Evolutionary conservation across 352 stramenopile species (phyloP).

Genomic region (Peronospora tabacina): DNA sequence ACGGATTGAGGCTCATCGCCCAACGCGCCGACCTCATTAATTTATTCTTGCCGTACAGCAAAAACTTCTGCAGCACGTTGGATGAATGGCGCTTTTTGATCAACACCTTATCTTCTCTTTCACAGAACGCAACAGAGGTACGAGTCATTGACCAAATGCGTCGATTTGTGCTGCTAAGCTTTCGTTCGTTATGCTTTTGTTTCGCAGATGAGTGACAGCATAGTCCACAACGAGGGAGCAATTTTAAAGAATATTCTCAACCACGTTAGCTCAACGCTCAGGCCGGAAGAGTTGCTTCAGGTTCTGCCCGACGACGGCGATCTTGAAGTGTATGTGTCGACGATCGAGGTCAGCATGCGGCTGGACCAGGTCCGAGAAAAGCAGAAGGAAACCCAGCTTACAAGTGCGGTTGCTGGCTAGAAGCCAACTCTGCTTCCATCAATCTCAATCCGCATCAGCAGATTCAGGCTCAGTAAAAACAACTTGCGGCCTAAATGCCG

Average conservation of each 20-base stretch:
- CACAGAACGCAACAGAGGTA: conserved; percentile 35
- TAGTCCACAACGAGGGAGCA: conserved; percentile 25
- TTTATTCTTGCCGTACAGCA: conserved; percentile 70
- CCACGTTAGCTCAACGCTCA: conserved; percentile 63
- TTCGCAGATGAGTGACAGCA: conserved; percentile 4
- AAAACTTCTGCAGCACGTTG: conserved; percentile 56
- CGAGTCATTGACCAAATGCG: neutral
- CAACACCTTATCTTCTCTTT: conserved; percentile 45
- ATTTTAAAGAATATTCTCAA: conserved; percentile 61
- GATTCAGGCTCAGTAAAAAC: conserved; percentile 14
- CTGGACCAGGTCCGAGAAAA: conserved; percentile 38
- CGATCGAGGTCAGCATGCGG: conserved; percentile 54
- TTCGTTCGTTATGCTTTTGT: conserved; percentile 2
- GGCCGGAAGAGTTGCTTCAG: conserved; percentile 63
- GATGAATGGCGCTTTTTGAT: conserved; percentile 74
- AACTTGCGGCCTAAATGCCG: conserved; percentile 23
- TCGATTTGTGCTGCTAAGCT: neutral
- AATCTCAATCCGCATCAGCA: conserved; percentile 18
- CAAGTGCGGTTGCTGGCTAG: conserved; percentile 17
- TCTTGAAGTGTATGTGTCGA: conserved; percentile 64
- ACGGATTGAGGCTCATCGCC: conserved; percentile 59
- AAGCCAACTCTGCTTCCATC: neutral
- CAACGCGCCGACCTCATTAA: conserved; percentile 39
- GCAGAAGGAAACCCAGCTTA: conserved; percentile 17
- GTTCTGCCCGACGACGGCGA: conserved; percentile 75